Evolutionary conservation across 345 rosid species (phyloP).

Genomic region (Eucalyptus cloeziana): DNA sequence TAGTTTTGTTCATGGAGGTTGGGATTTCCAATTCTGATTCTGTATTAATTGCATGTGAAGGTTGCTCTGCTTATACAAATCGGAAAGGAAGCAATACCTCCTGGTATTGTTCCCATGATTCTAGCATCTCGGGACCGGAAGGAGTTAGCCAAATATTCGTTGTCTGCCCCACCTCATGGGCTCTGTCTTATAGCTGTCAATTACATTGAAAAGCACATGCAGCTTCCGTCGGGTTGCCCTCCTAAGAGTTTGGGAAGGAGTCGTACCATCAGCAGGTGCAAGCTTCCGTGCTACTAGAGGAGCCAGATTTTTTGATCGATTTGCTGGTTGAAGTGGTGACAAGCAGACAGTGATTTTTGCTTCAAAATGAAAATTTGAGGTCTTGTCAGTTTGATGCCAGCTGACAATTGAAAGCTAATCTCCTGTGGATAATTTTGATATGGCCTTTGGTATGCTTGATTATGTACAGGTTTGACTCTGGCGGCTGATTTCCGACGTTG

Average conservation of each 20-base stretch:
- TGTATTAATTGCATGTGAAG: conserved; percentile 16
- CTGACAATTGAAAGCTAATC: not conserved
- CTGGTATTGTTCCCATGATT: conserved; percentile 52
- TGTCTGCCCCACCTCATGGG: conserved; percentile 75
- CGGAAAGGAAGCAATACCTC: conserved; percentile 77
- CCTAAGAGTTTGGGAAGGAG: conserved; percentile 64
- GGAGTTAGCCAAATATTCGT: conserved; percentile 64
- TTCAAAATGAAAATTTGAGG: not conserved
- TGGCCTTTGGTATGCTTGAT: not conserved
- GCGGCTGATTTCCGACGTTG: not conserved
- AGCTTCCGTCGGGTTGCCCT: conserved; percentile 52
- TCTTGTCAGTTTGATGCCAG: not conserved
- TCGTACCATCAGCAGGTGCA: conserved; percentile 47
- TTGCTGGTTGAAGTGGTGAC: not conserved
- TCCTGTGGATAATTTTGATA: not conserved
- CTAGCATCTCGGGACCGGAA: conserved; percentile 55
- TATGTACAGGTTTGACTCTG: not conserved
- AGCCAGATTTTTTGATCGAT: not conserved
- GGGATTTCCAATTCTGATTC: not conserved
- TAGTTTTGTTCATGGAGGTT: not conserved
- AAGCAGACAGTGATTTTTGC: not conserved
- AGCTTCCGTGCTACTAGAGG: conserved; percentile 39
- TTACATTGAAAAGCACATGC: conserved; percentile 50
- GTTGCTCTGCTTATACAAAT: conserved; percentile 78
- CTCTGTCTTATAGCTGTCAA: conserved; percentile 58